Evolutionary conservation across 1,284 basidiomycete species (phyloP).

Genomic region (Sanguinoderma infundibulare): DNA sequence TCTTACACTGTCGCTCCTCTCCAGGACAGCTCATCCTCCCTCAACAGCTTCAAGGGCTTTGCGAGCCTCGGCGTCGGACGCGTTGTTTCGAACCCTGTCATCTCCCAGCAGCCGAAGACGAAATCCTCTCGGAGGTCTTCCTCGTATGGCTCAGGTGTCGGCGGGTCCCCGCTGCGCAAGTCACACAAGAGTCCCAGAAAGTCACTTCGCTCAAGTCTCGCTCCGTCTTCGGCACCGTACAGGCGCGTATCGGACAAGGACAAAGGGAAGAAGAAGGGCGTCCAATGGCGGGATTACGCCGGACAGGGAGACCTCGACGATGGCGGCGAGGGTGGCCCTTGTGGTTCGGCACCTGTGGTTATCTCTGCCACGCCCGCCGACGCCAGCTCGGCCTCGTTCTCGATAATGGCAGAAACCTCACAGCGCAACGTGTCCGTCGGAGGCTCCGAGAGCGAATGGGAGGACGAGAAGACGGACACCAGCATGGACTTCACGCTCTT

Average conservation of each 20-base stretch:
- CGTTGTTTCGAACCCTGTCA: slow-evolving; percentile 47
- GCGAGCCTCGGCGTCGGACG: slow-evolving; percentile 43
- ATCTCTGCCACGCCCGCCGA: slow-evolving; percentile 40
- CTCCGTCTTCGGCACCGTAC: slow-evolving; percentile 53
- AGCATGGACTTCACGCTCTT: slow-evolving; percentile 59
- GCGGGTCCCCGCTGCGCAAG: slow-evolving; percentile 39
- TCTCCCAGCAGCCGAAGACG: slow-evolving; percentile 43
- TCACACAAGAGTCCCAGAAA: slow-evolving; percentile 66
- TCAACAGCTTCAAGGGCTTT: slow-evolving; percentile 38
- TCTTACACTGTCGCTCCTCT: slow-evolving; percentile 44
- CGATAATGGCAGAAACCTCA: slow-evolving; percentile 25
- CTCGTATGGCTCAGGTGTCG: slow-evolving; percentile 47
- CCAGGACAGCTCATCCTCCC: slow-evolving; percentile 21
- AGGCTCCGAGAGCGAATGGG: slow-evolving; percentile 86
- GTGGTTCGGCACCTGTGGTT: slow-evolving; percentile 18
- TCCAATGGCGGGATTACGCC: slow-evolving; percentile 90
- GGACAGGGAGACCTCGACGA: slow-evolving; percentile 86
- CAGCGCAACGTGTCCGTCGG: slow-evolving; percentile 45
- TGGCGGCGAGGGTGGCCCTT: slow-evolving; percentile 43
- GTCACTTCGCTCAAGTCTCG: slow-evolving; percentile 69
- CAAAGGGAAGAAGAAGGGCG: slow-evolving; percentile 72
- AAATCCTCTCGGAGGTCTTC: slow-evolving; percentile 53
- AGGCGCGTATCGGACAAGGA: slow-evolving; percentile 65
- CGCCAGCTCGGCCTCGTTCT: slow-evolving; percentile 29
- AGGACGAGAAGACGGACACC: slow-evolving; percentile 83